phyloP scores from a whole-genome alignment of 2,329 filamentous ascomycete species.

The Colletotrichum lupini region DNA sequence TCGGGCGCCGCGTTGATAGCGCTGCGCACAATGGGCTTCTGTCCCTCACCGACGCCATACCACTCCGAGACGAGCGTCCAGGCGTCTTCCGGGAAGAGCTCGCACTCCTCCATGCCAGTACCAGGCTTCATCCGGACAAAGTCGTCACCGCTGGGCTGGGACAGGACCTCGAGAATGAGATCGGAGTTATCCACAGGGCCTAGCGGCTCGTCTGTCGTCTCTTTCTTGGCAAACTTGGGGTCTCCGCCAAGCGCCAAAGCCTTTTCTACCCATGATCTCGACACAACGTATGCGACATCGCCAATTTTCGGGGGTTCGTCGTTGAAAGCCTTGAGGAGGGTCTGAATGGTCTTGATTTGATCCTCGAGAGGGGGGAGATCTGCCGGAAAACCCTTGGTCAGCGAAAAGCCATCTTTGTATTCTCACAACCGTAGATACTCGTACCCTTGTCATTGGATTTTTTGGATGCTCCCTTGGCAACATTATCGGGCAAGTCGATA shows the following conservation, averaged over 20 bases:
- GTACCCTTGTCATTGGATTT: conserved; percentile 20
- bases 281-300: conserved; percentile 82
- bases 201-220: conserved; percentile 69
- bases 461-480: conserved; percentile 10
- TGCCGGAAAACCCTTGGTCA: conserved; percentile 19
- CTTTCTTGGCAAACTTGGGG: conserved; percentile 65
- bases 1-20: conserved; percentile 80
- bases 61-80: conserved; percentile 85
- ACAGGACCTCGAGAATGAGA: conserved; percentile 73
- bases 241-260: conserved; percentile 75
- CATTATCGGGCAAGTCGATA: conserved; percentile 49
- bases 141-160: conserved; percentile 58
- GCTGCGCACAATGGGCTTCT: conserved; percentile 77
- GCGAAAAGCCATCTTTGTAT: not conserved
- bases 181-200: conserved; percentile 90
- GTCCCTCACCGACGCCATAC: conserved; percentile 81
- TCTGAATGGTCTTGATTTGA: conserved; percentile 80
- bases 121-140: conserved; percentile 82
- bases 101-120: conserved; percentile 76
- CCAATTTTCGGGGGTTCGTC: conserved; percentile 71
- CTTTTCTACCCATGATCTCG: conserved; percentile 80
- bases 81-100: conserved; percentile 80
- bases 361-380: conserved; percentile 54
- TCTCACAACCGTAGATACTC: not conserved
- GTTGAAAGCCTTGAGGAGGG: conserved; percentile 65